Evolutionary conservation across 2,329 filamentous ascomycete genomes (phyloP).

Genomic region (Dissoconium aciculare): DNA sequence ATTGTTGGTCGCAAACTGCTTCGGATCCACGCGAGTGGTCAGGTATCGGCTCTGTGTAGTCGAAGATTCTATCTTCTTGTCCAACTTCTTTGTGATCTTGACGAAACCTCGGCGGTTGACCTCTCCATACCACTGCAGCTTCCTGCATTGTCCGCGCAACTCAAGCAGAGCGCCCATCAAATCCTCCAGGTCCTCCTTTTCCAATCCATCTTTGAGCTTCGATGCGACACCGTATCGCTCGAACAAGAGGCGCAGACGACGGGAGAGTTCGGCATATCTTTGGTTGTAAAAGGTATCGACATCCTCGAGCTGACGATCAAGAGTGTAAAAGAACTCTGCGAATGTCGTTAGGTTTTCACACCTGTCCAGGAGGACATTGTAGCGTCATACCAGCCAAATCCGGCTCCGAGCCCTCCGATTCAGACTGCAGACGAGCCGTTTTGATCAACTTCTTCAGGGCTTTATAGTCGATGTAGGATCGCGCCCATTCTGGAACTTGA

Average conservation of each 20-base stretch:
- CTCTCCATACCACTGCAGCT: conserved; percentile 94
- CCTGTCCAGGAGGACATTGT: conserved; percentile 8
- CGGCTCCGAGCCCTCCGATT: conserved; percentile 45
- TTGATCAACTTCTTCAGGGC: conserved; percentile 93
- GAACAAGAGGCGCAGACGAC: conserved; percentile 71
- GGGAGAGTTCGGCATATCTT: conserved; percentile 71
- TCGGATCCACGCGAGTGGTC: conserved; percentile 76
- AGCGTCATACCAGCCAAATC: conserved; percentile 72
- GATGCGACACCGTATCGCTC: conserved; percentile 68
- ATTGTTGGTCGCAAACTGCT: conserved; percentile 67
- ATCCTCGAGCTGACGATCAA: conserved; percentile 94
- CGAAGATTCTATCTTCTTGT: conserved; percentile 74
- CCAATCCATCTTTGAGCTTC: conserved; percentile 56
- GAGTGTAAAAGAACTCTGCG: conserved; percentile 90
- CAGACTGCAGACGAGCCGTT: conserved; percentile 48
- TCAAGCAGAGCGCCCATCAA: conserved; percentile 81
- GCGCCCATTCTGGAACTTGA: conserved; percentile 76
- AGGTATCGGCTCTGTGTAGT: conserved; percentile 70
- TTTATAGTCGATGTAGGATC: conserved; percentile 79
- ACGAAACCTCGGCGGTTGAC: conserved; percentile 90
- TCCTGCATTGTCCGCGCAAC: conserved; percentile 70
- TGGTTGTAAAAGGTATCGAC: conserved; percentile 96
- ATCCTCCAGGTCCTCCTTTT: conserved; percentile 81
- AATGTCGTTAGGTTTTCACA: conserved; percentile 15
- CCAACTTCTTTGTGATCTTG: conserved; percentile 97